Evolutionary conservation across 2,329 filamentous ascomycete species (phyloP).

Genomic region (Lizonia empirigonia): DNA sequence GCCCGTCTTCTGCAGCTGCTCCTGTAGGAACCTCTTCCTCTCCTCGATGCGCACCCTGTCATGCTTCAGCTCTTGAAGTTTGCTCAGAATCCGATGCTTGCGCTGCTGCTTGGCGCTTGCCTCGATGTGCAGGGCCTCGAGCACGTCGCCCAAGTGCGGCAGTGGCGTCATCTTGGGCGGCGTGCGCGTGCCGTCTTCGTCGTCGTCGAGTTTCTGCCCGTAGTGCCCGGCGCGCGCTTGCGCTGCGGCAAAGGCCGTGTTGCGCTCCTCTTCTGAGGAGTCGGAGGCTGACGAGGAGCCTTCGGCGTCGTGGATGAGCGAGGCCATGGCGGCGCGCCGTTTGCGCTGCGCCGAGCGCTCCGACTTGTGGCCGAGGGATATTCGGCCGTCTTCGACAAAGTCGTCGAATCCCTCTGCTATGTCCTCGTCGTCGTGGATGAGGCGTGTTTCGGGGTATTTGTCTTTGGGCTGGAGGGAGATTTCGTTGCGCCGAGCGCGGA

Average conservation of each 20-base stretch:
- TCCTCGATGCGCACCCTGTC: slow-evolving; percentile 72
- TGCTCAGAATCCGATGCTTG: slow-evolving; percentile 64
- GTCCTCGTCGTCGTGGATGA: slow-evolving; percentile 87
- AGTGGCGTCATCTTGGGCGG: slow-evolving; percentile 78
- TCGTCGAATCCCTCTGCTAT: slow-evolving; percentile 92
- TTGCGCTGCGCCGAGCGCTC: slow-evolving; percentile 71
- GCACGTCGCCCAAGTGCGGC: slow-evolving; percentile 71
- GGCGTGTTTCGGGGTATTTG: slow-evolving; percentile 69
- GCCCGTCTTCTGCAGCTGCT: slow-evolving; percentile 78
- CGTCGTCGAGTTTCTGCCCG: slow-evolving; percentile 57
- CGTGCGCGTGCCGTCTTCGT: slow-evolving; percentile 58
- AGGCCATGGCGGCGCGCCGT: slow-evolving; percentile 78
- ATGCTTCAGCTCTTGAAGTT: slow-evolving; percentile 68
- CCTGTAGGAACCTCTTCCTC: slow-evolving; percentile 80
- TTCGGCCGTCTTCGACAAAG: slow-evolving; percentile 81
- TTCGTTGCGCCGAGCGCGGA: slow-evolving; percentile 47
- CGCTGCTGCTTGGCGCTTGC: slow-evolving; percentile 65
- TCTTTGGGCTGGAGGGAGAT: slow-evolving; percentile 62
- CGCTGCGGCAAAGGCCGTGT: slow-evolving; percentile 83
- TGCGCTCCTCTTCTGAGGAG: slow-evolving; percentile 65
- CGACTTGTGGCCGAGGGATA: slow-evolving; percentile 78
- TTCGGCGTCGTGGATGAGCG: slow-evolving; percentile 81
- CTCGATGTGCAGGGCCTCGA: slow-evolving; percentile 67
- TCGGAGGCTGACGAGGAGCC: slow-evolving; percentile 73
- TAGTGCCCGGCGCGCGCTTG: slow-evolving; percentile 90